Conservation (phyloP, 306 rosid genomes). For the Aeschynomene evenia region DNA sequence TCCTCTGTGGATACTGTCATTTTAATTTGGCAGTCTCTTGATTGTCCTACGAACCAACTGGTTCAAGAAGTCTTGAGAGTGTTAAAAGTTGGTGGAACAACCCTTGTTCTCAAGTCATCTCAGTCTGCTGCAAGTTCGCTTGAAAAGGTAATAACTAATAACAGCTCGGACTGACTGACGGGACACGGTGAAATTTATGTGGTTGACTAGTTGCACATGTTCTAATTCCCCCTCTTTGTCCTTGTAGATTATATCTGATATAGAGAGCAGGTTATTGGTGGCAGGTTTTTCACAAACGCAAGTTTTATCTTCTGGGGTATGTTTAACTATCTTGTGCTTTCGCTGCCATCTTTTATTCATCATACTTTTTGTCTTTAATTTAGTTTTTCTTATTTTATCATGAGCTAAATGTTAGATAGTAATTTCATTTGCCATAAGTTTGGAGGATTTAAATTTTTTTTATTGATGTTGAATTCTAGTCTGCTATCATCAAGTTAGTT, state of each 20-base stretch:
- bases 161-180: not conserved
- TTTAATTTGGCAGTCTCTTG: conserved; percentile 52
- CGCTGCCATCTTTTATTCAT: conserved; percentile 1
- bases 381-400: not conserved
- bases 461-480: conserved; percentile 9
- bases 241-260: conserved; percentile 53
- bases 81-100: conserved; percentile 64
- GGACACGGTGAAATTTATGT: not conserved
- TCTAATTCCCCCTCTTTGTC: conserved; percentile 21
- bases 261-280: conserved; percentile 65
- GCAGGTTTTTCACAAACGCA: conserved; percentile 74
- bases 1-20: conserved; percentile 61
- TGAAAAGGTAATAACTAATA: conserved; percentile 59
- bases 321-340: conserved; percentile 29
- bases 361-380: not conserved
- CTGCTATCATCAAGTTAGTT: not conserved
- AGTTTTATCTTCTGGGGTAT: conserved; percentile 51
- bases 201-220: conserved; percentile 14
- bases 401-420: not conserved
- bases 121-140: conserved; percentile 41
- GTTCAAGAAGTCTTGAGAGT: conserved; percentile 70
- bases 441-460: not conserved
- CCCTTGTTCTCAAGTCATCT: conserved; percentile 48
- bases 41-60: conserved; percentile 55
- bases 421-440: not conserved